These are phyloP conservation scores for Crepidotus variabilis DNA, from an alignment of 768 basidiomycete species.

Conservation along the genomic window DNA sequence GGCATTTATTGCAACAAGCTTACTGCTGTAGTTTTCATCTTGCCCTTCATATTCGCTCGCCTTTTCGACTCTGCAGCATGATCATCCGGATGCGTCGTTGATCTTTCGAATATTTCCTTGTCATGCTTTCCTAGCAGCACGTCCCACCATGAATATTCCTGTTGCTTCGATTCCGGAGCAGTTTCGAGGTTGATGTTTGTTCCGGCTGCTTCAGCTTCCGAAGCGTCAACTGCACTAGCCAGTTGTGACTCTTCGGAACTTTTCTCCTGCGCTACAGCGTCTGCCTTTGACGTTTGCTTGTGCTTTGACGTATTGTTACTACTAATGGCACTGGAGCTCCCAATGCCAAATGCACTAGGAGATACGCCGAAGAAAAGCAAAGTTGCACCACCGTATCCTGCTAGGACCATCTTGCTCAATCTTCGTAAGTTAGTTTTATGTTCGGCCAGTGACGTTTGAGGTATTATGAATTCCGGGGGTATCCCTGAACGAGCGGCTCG, in stretches of 20 bases:
- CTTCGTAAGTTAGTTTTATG: conserved; percentile 71
- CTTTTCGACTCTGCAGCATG: conserved; percentile 16
- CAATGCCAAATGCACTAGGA: conserved; percentile 18
- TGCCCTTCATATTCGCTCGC: conserved; percentile 33
- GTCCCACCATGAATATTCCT: conserved; percentile 79
- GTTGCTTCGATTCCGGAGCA: conserved; percentile 25
- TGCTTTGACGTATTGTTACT: conserved; percentile 24
- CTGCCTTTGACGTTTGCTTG: conserved; percentile 20
- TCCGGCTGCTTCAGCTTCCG: conserved; percentile 62
- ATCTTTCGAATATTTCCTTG: conserved; percentile 76
- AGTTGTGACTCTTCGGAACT: conserved; percentile 58
- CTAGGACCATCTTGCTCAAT: conserved; percentile 78
- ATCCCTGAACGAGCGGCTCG: conserved; percentile 12
- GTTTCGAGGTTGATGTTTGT: conserved; percentile 45
- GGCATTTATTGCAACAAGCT: conserved; percentile 6
- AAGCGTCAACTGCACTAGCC: conserved; percentile 63
- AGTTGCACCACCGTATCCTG: conserved; percentile 81
- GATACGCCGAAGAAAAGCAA: conserved; percentile 77
- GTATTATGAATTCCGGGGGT: conserved; percentile 11
- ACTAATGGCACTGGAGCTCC: neutral
- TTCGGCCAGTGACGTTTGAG: conserved; percentile 31
- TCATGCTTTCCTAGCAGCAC: conserved; percentile 78
- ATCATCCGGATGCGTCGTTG: conserved; percentile 31
- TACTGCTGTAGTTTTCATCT: conserved; percentile 53
- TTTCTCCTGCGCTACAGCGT: conserved; percentile 33